Evolutionary conservation across 805 yeast species (phyloP).

Genomic region (Candida berthetii): DNA sequence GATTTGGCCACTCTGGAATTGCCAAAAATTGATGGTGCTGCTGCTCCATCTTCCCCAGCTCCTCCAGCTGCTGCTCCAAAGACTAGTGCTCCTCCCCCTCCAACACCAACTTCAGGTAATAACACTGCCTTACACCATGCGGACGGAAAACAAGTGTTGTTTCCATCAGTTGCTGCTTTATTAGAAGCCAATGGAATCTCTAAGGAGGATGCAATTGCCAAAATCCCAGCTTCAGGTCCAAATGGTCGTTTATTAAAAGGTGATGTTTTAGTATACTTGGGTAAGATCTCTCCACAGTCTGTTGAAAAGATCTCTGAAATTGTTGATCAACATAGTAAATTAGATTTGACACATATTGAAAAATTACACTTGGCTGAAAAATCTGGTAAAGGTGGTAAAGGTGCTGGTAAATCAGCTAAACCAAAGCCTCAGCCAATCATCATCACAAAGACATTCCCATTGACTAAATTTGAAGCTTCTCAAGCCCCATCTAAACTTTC

Average conservation of each 20-base stretch:
- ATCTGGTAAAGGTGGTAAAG: slow-evolving; percentile 10
- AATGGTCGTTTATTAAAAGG: slow-evolving; percentile 85
- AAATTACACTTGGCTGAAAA: slow-evolving; percentile 15
- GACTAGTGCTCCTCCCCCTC: slow-evolving; percentile 13
- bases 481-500: slow-evolving; percentile 20
- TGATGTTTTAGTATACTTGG: slow-evolving; percentile 81
- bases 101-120: slow-evolving; percentile 6
- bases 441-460: slow-evolving; percentile 22
- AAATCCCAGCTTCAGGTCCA: slow-evolving; percentile 84
- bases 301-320: slow-evolving; percentile 48
- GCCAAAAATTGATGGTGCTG: slow-evolving; percentile 36
- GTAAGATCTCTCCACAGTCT: slow-evolving; percentile 56
- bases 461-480: slow-evolving; percentile 21
- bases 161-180: slow-evolving; percentile 74
- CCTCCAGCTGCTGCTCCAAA: slow-evolving; percentile 16
- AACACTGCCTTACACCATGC: slow-evolving; percentile 31
- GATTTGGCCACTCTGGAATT: slow-evolving; percentile 58
- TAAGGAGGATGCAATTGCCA: slow-evolving; percentile 58
- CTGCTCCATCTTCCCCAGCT: slow-evolving; percentile 12
- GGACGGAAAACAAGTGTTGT: slow-evolving; percentile 57
- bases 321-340: slow-evolving; percentile 48
- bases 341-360: slow-evolving; percentile 70
- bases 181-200: slow-evolving; percentile 59
- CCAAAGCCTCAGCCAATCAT: slow-evolving; percentile 29
- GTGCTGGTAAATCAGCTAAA: slow-evolving; percentile 11